Conservation (phyloP, 1,284 basidiomycete genomes). For the Grifola frondosa region DNA sequence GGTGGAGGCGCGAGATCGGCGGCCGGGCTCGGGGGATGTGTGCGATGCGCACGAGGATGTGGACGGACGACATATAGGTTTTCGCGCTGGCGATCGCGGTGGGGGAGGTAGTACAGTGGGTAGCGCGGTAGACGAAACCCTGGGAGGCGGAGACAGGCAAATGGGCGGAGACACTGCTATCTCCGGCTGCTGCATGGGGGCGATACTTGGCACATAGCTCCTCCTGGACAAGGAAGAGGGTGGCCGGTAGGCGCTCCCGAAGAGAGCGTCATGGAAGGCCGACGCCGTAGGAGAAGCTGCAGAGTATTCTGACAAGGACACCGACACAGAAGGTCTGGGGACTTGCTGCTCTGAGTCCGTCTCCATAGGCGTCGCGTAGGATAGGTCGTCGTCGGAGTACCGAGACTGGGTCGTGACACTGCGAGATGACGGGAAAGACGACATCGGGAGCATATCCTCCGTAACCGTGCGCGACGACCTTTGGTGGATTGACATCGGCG, state of each 20-base stretch:
- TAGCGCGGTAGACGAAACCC: slow-evolving; percentile 47
- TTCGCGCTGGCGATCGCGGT: slow-evolving; percentile 47
- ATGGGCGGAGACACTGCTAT: slow-evolving; percentile 23
- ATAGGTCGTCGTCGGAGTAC: slow-evolving; percentile 33
- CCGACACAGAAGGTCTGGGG: slow-evolving; percentile 30
- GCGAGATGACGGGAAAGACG: slow-evolving; percentile 24
- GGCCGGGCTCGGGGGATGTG: slow-evolving; percentile 23
- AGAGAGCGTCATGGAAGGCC: slow-evolving; percentile 63
- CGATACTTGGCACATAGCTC: slow-evolving; percentile 26
- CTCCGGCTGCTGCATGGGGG: slow-evolving; percentile 21
- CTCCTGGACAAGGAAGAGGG: slow-evolving; percentile 36
- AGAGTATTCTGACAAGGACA: slow-evolving; percentile 52
- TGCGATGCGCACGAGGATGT: slow-evolving; percentile 28
- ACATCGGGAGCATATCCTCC: slow-evolving; percentile 11
- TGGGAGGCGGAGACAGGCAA: slow-evolving; percentile 49
- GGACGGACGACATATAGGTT: slow-evolving; percentile 31
- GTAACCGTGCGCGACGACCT: slow-evolving; percentile 19
- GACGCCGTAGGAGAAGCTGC: slow-evolving; percentile 66
- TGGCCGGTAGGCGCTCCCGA: slow-evolving; percentile 33
- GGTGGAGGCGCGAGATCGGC: slow-evolving; percentile 15
- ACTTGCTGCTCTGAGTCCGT: slow-evolving; percentile 37
- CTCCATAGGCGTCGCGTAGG: slow-evolving; percentile 32
- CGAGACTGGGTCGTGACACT: slow-evolving; percentile 27
- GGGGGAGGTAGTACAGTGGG: slow-evolving; percentile 48
- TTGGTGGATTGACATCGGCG: slow-evolving; percentile 18